phyloP scores from a whole-genome alignment of 495 filamentous ascomycete species.

The Bombardia bombarda region DNA sequence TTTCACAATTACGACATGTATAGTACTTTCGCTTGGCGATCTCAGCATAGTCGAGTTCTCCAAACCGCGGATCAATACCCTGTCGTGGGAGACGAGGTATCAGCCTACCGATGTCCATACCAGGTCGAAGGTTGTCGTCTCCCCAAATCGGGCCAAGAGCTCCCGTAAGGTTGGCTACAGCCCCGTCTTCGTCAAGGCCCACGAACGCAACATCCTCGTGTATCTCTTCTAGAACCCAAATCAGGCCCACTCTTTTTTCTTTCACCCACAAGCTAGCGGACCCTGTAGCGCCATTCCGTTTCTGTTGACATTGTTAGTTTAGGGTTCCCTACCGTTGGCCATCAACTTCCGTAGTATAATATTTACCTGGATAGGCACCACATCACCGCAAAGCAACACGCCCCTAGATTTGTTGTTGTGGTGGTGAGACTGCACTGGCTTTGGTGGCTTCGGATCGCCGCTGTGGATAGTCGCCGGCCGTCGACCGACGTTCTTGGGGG shows the following conservation, averaged over 20 bases:
- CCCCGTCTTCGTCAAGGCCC: slow-evolving; percentile 63
- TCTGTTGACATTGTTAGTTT: slow-evolving; percentile 41
- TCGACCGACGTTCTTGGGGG: slow-evolving; percentile 32
- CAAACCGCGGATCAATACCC: slow-evolving; percentile 51
- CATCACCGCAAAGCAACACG: slow-evolving; percentile 90
- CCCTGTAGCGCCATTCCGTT: slow-evolving; percentile 83
- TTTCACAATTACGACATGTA: slow-evolving; percentile 65
- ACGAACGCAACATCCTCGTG: slow-evolving; percentile 82
- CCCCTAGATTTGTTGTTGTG: slow-evolving; percentile 71
- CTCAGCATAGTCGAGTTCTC: slow-evolving; percentile 62
- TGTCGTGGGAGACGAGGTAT: slow-evolving; percentile 76
- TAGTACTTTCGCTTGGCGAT: slow-evolving; percentile 67
- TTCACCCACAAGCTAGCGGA: slow-evolving; percentile 97
- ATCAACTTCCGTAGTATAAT: no score
- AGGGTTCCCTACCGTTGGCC: no score
- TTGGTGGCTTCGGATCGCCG: slow-evolving; percentile 55
- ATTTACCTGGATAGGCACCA: slow-evolving; percentile 67
- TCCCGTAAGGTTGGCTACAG: slow-evolving; percentile 58
- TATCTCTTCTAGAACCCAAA: slow-evolving; percentile 98
- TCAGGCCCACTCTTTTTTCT: slow-evolving; percentile 86
- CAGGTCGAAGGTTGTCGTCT: slow-evolving; percentile 51
- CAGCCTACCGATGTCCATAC: slow-evolving; percentile 64
- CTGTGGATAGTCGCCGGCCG: slow-evolving; percentile 70
- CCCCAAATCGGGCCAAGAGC: slow-evolving; percentile 75
- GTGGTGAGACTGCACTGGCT: slow-evolving; percentile 45